Conservation (phyloP, 2,329 filamentous ascomycete species). For the Calycina herbarum region DNA sequence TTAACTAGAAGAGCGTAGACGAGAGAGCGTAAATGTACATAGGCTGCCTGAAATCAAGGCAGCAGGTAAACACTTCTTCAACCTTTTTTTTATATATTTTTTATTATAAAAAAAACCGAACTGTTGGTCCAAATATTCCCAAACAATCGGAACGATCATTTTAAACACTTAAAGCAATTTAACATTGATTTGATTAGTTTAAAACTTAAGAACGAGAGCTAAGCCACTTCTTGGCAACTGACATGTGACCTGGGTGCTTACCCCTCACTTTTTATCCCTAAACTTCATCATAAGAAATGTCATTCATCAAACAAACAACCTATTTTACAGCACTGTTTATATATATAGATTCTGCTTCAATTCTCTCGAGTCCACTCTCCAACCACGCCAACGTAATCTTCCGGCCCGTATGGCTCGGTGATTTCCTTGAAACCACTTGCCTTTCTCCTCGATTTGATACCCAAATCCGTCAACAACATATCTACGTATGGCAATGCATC, state of each 20-base stretch:
- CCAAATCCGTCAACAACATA: slow-evolving; percentile 64
- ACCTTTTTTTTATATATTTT: too few relatives aligned
- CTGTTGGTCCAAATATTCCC: too few relatives aligned
- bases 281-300: neutral
- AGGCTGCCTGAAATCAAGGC: too few relatives aligned
- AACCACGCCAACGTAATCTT: slow-evolving; percentile 47
- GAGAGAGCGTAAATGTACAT: neutral
- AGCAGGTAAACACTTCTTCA: too few relatives aligned
- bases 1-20: neutral
- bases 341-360: neutral
- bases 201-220: too few relatives aligned
- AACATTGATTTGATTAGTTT: too few relatives aligned
- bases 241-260: too few relatives aligned
- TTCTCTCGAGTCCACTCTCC: slow-evolving; percentile 40
- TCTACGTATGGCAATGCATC: slow-evolving; percentile 75
- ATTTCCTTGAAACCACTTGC: slow-evolving; percentile 43
- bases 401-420: slow-evolving; percentile 46
- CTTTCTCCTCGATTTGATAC: slow-evolving; percentile 57
- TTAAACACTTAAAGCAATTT: too few relatives aligned
- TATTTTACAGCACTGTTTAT: neutral
- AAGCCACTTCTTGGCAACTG: too few relatives aligned
- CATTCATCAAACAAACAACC: neutral
- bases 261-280: neutral
- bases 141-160: too few relatives aligned
- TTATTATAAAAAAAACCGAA: too few relatives aligned